phyloP scores from a whole-genome alignment of 2,329 filamentous ascomycete species.

The Aspergillus pseudoviridinutans region DNA sequence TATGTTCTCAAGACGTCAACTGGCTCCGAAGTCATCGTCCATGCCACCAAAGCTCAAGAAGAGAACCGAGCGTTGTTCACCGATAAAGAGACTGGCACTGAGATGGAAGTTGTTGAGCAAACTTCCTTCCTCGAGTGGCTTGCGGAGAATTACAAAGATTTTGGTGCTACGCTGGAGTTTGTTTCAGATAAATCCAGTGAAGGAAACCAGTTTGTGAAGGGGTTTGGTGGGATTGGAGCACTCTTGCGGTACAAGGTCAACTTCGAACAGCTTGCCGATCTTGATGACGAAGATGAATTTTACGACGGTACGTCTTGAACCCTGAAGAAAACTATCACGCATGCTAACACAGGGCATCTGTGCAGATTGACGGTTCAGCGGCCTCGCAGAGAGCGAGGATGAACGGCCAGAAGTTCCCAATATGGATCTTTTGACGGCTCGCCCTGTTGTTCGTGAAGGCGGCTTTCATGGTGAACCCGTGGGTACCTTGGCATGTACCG shows the following conservation, averaged over 20 bases:
- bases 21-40: constrained; percentile 69
- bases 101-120: constrained; percentile 90
- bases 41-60: constrained; percentile 87
- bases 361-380: constrained; percentile 81
- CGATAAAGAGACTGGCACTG: constrained; percentile 91
- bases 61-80: constrained; percentile 77
- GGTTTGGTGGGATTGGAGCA: constrained; percentile 96
- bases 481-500: constrained; percentile 28
- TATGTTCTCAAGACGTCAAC: constrained; percentile 80
- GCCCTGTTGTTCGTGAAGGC: constrained; percentile 39
- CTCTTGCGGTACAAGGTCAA: constrained; percentile 99
- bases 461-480: constrained; percentile 31
- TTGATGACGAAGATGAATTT: constrained; percentile 87
- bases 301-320: constrained; percentile 61
- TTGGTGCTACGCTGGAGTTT: constrained; percentile 92
- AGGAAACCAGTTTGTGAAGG: constrained; percentile 99
- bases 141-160: constrained; percentile 96
- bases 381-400: constrained; percentile 87
- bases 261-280: constrained; percentile 96
- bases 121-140: constrained; percentile 99
- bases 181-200: constrained; percentile 96
- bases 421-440: constrained; percentile 54
- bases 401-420: constrained; percentile 58
- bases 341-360: constrained; percentile 2
- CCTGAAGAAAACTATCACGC: neutral